Conservation (phyloP, 371 early-diverging fungal genomes). For the Smittium mucronatum region DNA sequence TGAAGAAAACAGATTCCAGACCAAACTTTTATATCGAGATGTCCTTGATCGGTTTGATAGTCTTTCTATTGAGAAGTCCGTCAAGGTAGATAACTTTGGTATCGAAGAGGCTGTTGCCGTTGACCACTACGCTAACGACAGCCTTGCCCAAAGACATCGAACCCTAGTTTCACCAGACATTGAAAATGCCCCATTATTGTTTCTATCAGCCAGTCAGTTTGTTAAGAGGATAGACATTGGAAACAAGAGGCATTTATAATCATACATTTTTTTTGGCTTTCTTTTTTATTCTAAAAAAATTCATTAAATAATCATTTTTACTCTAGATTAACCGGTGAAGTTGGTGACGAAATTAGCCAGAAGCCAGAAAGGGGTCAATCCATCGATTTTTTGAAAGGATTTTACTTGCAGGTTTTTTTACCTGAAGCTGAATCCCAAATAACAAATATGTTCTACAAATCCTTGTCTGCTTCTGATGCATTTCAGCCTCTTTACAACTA, state of each 20-base stretch:
- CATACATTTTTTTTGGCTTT: not conserved
- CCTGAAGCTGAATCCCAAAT: constrained; percentile 32
- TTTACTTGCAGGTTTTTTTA: constrained; percentile 27
- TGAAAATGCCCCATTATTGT: constrained; percentile 32
- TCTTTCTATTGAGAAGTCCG: not conserved
- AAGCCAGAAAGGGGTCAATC: not conserved
- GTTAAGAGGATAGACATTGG: constrained; percentile 17
- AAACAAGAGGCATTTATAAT: not conserved
- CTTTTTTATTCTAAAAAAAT: not conserved
- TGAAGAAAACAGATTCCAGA: not conserved
- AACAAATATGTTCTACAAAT: constrained; percentile 25
- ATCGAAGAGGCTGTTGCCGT: constrained; percentile 23
- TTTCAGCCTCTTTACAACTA: constrained; percentile 24
- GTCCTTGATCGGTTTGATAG: not conserved
- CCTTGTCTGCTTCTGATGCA: constrained; percentile 27
- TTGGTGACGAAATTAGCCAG: not conserved
- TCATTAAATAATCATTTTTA: not conserved
- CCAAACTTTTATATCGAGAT: not conserved
- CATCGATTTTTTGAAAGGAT: constrained; percentile 27
- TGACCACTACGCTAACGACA: constrained; percentile 30
- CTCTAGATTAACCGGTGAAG: not conserved
- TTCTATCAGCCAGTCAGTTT: constrained; percentile 27
- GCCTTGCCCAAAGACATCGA: constrained; percentile 23
- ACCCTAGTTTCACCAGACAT: constrained; percentile 26
- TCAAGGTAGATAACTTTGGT: constrained; percentile 3